Evolutionary conservation across 2,329 filamentous ascomycete genomes (phyloP), one percentile per base, ranked within the genome.

Genomic region (Cladosporium sphaerospermum): DNA sequence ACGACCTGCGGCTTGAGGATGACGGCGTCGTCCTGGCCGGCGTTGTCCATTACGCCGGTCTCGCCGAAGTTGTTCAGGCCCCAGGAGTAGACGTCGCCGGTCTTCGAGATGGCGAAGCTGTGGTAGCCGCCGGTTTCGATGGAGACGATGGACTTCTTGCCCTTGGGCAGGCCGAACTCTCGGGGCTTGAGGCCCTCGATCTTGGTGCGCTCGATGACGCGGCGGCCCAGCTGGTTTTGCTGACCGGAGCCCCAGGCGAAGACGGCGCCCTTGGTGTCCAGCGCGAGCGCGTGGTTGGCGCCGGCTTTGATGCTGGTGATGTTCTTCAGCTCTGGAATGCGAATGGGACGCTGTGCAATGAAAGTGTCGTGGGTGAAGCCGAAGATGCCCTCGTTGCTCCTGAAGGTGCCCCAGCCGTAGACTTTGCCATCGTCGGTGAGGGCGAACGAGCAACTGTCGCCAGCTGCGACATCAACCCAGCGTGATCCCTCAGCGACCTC

Each of bases 41-140:
- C 83, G 51, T 78, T 76, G 41, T 81, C 77, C 13, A 76, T 74
- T 54, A 85, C 77, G 34, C 86, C 89, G 13, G 87, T 88, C 73
- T 95, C 85, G 57, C 85, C 87, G 69, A 88, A 95, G 71, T 87
- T 90, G 77, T 95, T 95, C 31, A 92, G 75, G 19, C 90, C 89
- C 89, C 89, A 95, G 0, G 84, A 81, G 71, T 83, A 93, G 32
- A 92, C 85, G 31, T 80, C 77, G 37, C 84, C 84, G 28, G 84
- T 79, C 56, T 82, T 79, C 61, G 80, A 79, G 45, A 89, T 78
- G 46, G 85, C 86, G 62, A 95, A 92, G 61, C 84, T 87, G 74
- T 95, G 88, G 71, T 91, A 92, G 11, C 85, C 81, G 42, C 89
- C 89, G 51, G 83, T 84, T 28, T 80, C 79, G 54, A 87, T 78